phyloP scores from a whole-genome alignment of 495 filamentous ascomycete species.

The Penicillium salamii region DNA sequence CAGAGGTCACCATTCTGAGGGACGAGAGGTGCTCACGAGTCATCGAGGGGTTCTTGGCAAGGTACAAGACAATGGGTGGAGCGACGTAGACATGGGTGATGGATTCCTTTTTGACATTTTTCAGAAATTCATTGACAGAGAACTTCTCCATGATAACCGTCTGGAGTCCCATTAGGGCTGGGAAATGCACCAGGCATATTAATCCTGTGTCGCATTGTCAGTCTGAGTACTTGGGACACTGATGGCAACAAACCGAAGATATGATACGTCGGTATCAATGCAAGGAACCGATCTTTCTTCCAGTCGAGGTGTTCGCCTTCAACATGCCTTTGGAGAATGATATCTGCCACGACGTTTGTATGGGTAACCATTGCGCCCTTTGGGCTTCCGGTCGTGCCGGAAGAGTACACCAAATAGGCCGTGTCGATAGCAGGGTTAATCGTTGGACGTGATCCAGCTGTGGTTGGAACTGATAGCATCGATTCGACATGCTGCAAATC shows the following conservation, averaged over 20 bases:
- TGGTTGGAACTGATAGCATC: no score
- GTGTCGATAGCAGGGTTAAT: constrained; percentile 36
- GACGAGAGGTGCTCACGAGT: constrained; percentile 66
- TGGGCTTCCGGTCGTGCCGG: constrained; percentile 79
- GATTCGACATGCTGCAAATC: no score
- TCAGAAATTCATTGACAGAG: constrained; percentile 65
- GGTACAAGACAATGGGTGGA: constrained; percentile 72
- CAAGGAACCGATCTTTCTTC: constrained; percentile 42
- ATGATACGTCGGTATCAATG: constrained; percentile 69
- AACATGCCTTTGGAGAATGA: constrained; percentile 50
- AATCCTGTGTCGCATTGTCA: constrained; percentile 18
- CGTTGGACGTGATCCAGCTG: not conserved
- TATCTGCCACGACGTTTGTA: constrained; percentile 69
- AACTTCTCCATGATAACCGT: constrained; percentile 74
- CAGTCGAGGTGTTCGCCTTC: not conserved
- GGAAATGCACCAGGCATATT: constrained; percentile 53
- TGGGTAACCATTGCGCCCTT: constrained; percentile 57
- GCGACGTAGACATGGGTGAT: constrained; percentile 78
- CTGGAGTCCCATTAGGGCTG: constrained; percentile 57
- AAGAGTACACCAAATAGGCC: constrained; percentile 70
- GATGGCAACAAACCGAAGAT: constrained; percentile 60
- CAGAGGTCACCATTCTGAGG: constrained; percentile 73
- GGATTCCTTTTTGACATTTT: constrained; percentile 60
- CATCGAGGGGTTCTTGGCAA: constrained; percentile 66
- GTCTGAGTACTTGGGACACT: not conserved